Evolutionary conservation across 345 rosid genomes (phyloP), one percentile per base, ranked within the genome.

Genomic region (Carallia brachiata): DNA sequence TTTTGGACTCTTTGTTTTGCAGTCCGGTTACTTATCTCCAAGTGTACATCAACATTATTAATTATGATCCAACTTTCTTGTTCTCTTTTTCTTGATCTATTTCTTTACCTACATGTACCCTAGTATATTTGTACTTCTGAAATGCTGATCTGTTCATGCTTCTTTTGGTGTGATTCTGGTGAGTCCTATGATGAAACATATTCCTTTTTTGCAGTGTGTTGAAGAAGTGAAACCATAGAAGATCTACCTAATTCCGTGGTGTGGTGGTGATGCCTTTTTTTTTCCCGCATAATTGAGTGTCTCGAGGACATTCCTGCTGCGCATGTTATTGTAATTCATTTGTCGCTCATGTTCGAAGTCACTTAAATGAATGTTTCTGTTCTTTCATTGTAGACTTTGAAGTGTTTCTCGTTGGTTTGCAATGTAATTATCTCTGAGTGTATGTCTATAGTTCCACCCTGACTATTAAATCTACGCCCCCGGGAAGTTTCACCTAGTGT

Each of bases 201-300:
- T 70, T 69, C 34, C 36, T 12, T 71, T 60, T 5, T 23, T 88
- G 77, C 90, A 90, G 96, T 71, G 96, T 84, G 69, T 78, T 90
- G 78, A 88, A 65, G 78, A 69, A 81, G 78, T 78, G 89, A 90
- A 60, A 65, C 32, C 62, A 75, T 60, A 19, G 34, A 48, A 65
- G 69, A 39, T 69, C 37, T 34, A 39, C 55, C 62, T 50, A 8
- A 61, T 77, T 66, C 56, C 30, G 54, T 63, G 34, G 28, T 34
- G 31, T 47, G 72, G 27, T 65, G 48, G 28, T 63, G 36, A 68
- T 66, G 48, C 74, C 70, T 34, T 66, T 69, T 23, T 65, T 62
- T 65, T 63, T 75, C 48, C 23, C 23, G 68, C 37, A 66, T 62
- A 50, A 16, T 63, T 37, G 23, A 69, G 60, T 73, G n/a, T 63